Conservation (phyloP, 2,329 filamentous ascomycete species). For the Aspergillus ochraceus region DNA sequence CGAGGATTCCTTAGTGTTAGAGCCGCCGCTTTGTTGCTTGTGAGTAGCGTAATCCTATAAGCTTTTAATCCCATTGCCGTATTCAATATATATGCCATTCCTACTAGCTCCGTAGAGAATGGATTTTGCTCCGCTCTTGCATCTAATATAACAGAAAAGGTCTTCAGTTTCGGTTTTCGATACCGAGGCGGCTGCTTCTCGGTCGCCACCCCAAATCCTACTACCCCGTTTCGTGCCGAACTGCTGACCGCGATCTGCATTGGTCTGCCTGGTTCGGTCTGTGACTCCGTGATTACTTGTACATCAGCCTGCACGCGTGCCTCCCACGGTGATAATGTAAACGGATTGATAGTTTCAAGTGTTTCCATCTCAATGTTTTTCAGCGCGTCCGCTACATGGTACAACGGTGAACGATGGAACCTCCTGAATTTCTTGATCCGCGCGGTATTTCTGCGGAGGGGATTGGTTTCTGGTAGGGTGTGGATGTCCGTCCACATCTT, state of each 20-base stretch:
- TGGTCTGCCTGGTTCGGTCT: slow-evolving; percentile 2
- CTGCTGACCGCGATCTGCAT: slow-evolving; percentile 22
- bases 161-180: slow-evolving; percentile 20
- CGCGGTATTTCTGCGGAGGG: slow-evolving; percentile 16
- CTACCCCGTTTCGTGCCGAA: slow-evolving; percentile 17
- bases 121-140: slow-evolving; percentile 24
- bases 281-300: background rate
- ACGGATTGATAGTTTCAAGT: slow-evolving; percentile 5
- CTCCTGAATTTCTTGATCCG: slow-evolving; percentile 19
- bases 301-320: background rate
- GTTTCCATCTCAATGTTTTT: slow-evolving; percentile 16
- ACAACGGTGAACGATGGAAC: slow-evolving; percentile 14
- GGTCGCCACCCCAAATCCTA: slow-evolving; percentile 25
- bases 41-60: slow-evolving; percentile 21
- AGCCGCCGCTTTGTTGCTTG: slow-evolving; percentile 25
- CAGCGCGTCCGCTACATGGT: slow-evolving; percentile 14
- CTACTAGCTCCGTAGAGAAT: slow-evolving; percentile 24
- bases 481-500: slow-evolving; percentile 21
- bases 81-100: slow-evolving; percentile 20
- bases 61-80: slow-evolving; percentile 18
- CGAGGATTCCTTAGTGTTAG: slow-evolving; percentile 23
- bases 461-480: slow-evolving; percentile 17
- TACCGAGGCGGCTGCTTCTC: slow-evolving; percentile 29
- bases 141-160: slow-evolving; percentile 18
- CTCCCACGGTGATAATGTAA: slow-evolving; percentile 3